Conservation (phyloP, 768 basidiomycete genomes). For the Pleurotus giganteus region DNA sequence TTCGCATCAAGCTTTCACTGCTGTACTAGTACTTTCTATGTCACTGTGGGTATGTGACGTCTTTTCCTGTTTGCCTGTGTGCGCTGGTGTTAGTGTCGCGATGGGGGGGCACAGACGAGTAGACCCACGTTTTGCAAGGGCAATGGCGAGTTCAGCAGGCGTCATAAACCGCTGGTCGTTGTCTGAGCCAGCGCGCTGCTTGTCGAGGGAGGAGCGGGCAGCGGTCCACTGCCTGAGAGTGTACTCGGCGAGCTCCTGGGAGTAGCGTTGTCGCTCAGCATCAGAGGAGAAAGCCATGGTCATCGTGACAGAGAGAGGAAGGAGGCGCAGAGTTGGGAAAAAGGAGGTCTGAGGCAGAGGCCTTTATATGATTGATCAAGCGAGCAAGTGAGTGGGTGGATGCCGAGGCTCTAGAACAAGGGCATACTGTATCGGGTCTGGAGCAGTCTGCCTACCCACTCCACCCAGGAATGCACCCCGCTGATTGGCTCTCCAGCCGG, state of each 20-base stretch:
- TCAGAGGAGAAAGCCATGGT: conserved; percentile 25
- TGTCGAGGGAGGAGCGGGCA: conserved; percentile 26
- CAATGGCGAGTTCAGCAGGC: conserved; percentile 5
- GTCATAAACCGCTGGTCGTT: conserved; percentile 9
- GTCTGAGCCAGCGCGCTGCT: not conserved
- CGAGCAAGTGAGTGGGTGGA: not conserved
- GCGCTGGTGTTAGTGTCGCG: too few species aligned
- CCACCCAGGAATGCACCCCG: not conserved
- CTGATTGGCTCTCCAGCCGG: conserved; percentile 3
- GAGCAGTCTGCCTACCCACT: conserved; percentile 1
- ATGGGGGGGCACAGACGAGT: too few species aligned
- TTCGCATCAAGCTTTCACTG: conserved; percentile 3
- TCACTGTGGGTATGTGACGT: not conserved
- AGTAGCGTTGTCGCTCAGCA: conserved; percentile 35
- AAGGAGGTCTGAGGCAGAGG: not conserved
- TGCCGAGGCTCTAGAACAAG: conserved; percentile 8
- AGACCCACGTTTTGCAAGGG: not conserved
- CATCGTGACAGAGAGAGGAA: not conserved
- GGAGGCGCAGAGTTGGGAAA: not conserved
- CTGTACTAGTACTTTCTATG: not conserved
- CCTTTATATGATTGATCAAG: conserved; percentile 9
- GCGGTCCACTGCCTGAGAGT: conserved; percentile 44
- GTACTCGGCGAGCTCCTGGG: conserved; percentile 46
- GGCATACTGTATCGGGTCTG: not conserved
- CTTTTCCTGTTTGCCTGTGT: conserved; percentile 3